phyloP scores from a whole-genome alignment of 345 rosid genomes.

The Mangifera indica region DNA sequence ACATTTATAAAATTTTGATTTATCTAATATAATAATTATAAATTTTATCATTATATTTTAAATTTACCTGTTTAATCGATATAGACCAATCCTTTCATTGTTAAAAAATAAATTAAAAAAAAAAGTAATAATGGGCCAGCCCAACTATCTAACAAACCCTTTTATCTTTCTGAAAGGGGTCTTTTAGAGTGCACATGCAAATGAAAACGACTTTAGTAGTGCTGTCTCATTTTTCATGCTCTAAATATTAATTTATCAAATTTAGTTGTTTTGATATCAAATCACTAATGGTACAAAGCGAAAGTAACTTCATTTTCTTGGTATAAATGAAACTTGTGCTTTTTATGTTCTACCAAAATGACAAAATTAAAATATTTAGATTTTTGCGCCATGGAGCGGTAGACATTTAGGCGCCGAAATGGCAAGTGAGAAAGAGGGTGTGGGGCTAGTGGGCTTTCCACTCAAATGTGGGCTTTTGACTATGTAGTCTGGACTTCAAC shows the following conservation, averaged over 20 bases:
- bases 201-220: constrained; percentile 24
- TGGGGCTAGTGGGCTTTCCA: no score
- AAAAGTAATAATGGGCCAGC: constrained; percentile 26
- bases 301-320: background rate
- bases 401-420: constrained; percentile 1
- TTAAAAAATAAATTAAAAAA: background rate
- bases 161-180: background rate
- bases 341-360: background rate
- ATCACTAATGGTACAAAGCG: background rate
- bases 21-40: no score
- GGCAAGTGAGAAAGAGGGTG: background rate
- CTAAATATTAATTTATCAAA: background rate
- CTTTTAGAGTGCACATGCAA: constrained; percentile 16
- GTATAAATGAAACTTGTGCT: background rate
- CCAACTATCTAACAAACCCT: constrained; percentile 17
- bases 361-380: background rate
- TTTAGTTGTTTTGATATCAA: background rate
- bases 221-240: background rate
- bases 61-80: no score
- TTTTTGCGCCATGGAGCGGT: background rate
- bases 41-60: no score
- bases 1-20: no score
- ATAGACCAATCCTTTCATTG: no score
- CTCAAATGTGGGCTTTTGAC: no score
- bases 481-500: no score